phyloP scores from a whole-genome alignment of 75 land plant species.

The Cupressus sempervirens region DNA sequence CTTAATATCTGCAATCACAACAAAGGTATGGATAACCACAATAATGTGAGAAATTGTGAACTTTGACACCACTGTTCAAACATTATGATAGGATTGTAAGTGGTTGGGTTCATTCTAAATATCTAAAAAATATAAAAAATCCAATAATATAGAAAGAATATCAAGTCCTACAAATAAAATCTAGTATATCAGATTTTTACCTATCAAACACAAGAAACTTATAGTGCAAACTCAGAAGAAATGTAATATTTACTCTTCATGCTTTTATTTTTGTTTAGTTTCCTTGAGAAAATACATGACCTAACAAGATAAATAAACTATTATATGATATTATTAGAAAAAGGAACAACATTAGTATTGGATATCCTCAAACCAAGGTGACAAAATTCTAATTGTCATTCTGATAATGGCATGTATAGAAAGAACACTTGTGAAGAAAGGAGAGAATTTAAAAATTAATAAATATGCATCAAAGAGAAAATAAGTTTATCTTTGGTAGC shows the following conservation, averaged over 20 bases:
- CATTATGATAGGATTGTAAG: background rate
- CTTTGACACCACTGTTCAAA: background rate
- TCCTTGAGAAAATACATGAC: slow-evolving; percentile 76
- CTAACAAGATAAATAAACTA: slow-evolving; percentile 26
- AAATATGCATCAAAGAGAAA: background rate
- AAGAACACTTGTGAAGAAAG: too few species aligned
- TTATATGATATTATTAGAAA: background rate
- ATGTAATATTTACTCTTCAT: slow-evolving; percentile 67
- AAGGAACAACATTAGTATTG: background rate
- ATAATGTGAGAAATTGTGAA: background rate
- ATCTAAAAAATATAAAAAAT: background rate
- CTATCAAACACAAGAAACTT: background rate
- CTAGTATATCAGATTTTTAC: background rate
- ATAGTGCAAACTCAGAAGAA: background rate
- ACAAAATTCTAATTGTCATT: too few species aligned
- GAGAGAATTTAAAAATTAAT: too few species aligned
- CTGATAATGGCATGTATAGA: too few species aligned
- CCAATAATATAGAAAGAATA: background rate
- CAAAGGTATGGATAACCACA: background rate
- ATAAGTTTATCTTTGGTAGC: slow-evolving; percentile 58
- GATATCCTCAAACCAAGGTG: too few species aligned
- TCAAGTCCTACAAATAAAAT: too few species aligned
- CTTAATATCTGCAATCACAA: slow-evolving; percentile 63
- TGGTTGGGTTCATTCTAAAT: background rate
- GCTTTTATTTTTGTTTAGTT: slow-evolving; percentile 85